These are phyloP conservation scores for Inga laurina DNA, from an alignment of 306 rosid genomes.

Conservation along the genomic window DNA sequence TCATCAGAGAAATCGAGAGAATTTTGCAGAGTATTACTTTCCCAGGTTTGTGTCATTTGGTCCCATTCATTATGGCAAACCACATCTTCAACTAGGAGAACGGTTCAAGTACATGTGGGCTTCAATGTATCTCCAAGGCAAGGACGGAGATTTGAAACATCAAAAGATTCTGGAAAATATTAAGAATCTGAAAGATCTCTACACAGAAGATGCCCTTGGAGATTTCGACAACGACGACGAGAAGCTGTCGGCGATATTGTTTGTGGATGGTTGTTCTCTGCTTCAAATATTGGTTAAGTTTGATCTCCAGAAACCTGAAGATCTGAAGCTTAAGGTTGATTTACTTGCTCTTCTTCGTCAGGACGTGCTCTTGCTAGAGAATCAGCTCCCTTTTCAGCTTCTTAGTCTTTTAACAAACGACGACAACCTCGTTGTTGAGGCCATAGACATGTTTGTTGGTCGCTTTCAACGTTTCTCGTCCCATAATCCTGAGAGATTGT, in stretches of 20 bases:
- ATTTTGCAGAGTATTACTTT: neutral
- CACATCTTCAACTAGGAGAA: neutral
- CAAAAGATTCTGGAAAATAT: neutral
- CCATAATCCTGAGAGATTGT: neutral
- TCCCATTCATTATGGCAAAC: neutral
- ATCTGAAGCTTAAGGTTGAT: neutral
- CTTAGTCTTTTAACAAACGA: neutral
- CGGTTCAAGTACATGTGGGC: neutral
- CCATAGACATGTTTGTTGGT: neutral
- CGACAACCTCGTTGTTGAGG: accelerated
- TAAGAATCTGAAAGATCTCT: neutral
- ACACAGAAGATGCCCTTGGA: neutral
- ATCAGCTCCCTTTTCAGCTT: constrained; percentile 18
- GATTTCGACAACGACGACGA: neutral
- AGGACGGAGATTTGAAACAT: neutral
- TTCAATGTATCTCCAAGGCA: neutral
- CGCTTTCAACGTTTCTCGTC: neutral
- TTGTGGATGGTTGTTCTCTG: constrained; percentile 30
- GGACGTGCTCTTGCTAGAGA: constrained; percentile 33
- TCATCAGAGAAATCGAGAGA: neutral
- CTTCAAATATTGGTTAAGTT: constrained; percentile 4
- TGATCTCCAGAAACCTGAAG: neutral
- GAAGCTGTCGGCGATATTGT: neutral
- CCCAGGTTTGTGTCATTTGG: neutral
- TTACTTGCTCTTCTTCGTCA: constrained; percentile 13